Evolutionary conservation across 352 stramenopile genomes (phyloP), one percentile per base, ranked within the genome.

Genomic region (Globisporangium splendens): DNA sequence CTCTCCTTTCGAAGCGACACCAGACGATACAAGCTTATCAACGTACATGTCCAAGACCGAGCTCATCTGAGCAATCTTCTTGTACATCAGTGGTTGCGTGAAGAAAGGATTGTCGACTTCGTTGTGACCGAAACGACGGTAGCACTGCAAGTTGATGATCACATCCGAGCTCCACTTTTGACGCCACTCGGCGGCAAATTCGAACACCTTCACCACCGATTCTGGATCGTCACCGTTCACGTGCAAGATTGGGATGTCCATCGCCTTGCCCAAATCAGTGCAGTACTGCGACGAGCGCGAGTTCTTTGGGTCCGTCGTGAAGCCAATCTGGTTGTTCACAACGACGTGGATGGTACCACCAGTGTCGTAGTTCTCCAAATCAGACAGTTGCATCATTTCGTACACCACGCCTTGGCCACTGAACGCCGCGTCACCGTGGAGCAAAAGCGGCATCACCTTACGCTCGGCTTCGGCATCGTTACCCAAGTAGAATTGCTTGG

Each of bases 51-150:
- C 76, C 0, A 98, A 73, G 7, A 96, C 94, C 18, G 86, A 88
- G n/a, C 88, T 91, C 71, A 98, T 96, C 54, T 89, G 75, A 2
- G 72, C 80, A 65, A 99, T 98, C 68, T 93, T 86, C 63, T 96
- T 93, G 82, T 99, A 99, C 66, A 99, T 88, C n/a, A 95, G 80
- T 11, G 97, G 97, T 78, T 99, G 97, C n/a, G 97, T 99, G 70
- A 99, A 99, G 54, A 96, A 88, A 39, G 97, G 97, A 66, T 99
- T 96, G 79, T 99, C 97, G 50, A 98, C 85, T 79, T 99, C 97
- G 76, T 99, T 99, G 82, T 99, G 97, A 6, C 97, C 97, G 69
- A 98, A 97, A 20, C 93, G 82, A 66, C 97, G 91, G 80, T 99
- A 99, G 70, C 97, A 98, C 56, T 98, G 92, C 68, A 99, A 79